Percentiles rank a stretch among this genome's conserved stretches.
These are phyloP conservation scores for Pseudozyma thailandica DNA, from an alignment of 1,284 basidiomycete species.

Conservation along the genomic window DNA sequence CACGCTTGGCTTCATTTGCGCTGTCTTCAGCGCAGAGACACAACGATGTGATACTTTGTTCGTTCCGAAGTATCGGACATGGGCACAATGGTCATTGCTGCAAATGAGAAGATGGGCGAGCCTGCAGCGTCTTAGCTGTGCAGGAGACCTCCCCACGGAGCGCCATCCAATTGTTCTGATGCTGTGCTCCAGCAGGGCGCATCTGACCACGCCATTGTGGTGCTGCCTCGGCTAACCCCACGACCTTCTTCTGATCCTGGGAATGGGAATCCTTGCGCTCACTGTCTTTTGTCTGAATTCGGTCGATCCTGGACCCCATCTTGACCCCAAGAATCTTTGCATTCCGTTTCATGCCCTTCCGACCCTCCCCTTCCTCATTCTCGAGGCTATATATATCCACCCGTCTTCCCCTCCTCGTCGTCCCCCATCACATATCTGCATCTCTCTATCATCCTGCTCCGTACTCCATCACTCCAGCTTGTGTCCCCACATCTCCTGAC, in stretches of 20 bases:
- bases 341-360: background rate
- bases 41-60: too few species aligned
- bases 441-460: background rate
- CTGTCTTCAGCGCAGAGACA: too few species aligned
- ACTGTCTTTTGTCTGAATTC: constrained; percentile 17
- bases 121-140: too few species aligned
- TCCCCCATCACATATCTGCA: background rate
- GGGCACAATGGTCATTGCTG: too few species aligned
- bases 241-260: background rate
- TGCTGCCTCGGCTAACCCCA: constrained; percentile 8
- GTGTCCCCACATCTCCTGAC: background rate
- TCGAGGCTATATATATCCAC: constrained; percentile 14
- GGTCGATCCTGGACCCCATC: constrained; percentile 18
- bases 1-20: constrained; percentile 10
- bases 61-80: too few species aligned
- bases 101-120: too few species aligned
- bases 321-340: constrained; percentile 3
- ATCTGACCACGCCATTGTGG: background rate
- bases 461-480: background rate
- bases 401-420: background rate
- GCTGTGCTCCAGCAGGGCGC: too few species aligned
- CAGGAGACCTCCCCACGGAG: too few species aligned
- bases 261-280: constrained; percentile 1
- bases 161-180: too few species aligned
- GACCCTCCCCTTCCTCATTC: background rate